Percentiles rank a stretch among this genome's conserved stretches.
These are phyloP conservation scores for Pythium myriotylum DNA, from an alignment of 352 stramenopile species.

Conservation along the genomic window DNA sequence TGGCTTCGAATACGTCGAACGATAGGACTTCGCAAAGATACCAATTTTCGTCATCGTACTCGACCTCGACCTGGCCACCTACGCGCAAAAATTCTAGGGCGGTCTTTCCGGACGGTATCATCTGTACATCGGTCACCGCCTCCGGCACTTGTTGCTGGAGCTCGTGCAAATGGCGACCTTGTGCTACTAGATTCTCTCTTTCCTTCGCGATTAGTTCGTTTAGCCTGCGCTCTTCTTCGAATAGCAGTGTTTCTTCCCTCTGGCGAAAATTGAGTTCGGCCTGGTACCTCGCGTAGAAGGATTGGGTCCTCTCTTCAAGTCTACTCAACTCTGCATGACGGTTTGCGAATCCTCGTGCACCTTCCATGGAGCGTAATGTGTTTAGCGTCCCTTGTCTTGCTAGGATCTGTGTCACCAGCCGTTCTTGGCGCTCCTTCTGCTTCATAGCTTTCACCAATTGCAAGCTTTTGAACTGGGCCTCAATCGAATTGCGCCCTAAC, in stretches of 20 bases:
- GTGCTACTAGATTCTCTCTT: conserved; percentile 36
- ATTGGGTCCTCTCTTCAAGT: conserved; percentile 58
- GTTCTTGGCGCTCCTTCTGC: conserved; percentile 67
- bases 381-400: conserved; percentile 71
- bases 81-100: conserved; percentile 68
- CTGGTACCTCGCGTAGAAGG: conserved; percentile 49
- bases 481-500: conserved; percentile 66
- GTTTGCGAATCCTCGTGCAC: conserved; percentile 69
- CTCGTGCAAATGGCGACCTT: conserved; percentile 48
- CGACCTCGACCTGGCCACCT: conserved; percentile 60
- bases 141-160: conserved; percentile 74
- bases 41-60: conserved; percentile 75
- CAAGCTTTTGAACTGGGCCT: conserved; percentile 76
- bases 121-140: conserved; percentile 47
- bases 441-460: conserved; percentile 68
- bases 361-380: conserved; percentile 62
- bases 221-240: conserved; percentile 49
- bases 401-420: conserved; percentile 62
- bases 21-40: conserved; percentile 62
- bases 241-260: conserved; percentile 49
- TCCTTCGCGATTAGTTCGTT: conserved; percentile 51
- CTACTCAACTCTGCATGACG: conserved; percentile 61
- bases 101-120: conserved; percentile 51
- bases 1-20: conserved; percentile 61
- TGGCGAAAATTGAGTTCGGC: conserved; percentile 43